Conservation (phyloP, 2,329 filamentous ascomycete genomes). For the Chalaropsis thielavioides region DNA sequence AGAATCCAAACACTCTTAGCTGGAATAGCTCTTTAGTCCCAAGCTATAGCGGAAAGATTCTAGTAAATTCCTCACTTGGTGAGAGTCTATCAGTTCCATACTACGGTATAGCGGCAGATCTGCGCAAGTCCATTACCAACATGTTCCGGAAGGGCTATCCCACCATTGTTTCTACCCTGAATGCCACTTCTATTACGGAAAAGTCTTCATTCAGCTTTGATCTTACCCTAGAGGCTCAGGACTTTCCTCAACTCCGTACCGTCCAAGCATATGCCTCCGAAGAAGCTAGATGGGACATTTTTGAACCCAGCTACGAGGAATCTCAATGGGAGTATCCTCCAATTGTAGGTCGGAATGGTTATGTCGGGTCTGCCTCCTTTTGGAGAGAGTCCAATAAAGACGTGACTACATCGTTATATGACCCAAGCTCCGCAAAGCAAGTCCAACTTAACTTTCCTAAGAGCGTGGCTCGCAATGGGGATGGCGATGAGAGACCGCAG, state of each 20-base stretch:
- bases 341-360: slow-evolving; percentile 26
- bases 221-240: slow-evolving; percentile 12
- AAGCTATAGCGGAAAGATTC: slow-evolving; percentile 32
- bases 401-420: slow-evolving; percentile 19
- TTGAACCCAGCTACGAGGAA: slow-evolving; percentile 27
- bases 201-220: slow-evolving; percentile 18
- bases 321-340: slow-evolving; percentile 30
- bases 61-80: slow-evolving; percentile 28
- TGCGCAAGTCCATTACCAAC: slow-evolving; percentile 4
- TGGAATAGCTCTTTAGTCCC: slow-evolving; percentile 24
- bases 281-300: slow-evolving; percentile 29
- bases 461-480: slow-evolving; percentile 19
- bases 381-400: slow-evolving; percentile 18
- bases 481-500: neutral
- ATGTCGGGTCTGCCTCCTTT: slow-evolving; percentile 28
- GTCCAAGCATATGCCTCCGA: slow-evolving; percentile 25
- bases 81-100: slow-evolving; percentile 32
- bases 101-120: slow-evolving; percentile 19
- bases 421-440: slow-evolving; percentile 20
- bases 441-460: slow-evolving; percentile 20
- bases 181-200: neutral
- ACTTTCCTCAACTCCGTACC: slow-evolving; percentile 19
- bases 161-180: neutral
- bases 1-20: slow-evolving; percentile 21
- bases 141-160: slow-evolving; percentile 8